phyloP scores from a whole-genome alignment of 768 basidiomycete species.

The Auriculariales sp. region DNA sequence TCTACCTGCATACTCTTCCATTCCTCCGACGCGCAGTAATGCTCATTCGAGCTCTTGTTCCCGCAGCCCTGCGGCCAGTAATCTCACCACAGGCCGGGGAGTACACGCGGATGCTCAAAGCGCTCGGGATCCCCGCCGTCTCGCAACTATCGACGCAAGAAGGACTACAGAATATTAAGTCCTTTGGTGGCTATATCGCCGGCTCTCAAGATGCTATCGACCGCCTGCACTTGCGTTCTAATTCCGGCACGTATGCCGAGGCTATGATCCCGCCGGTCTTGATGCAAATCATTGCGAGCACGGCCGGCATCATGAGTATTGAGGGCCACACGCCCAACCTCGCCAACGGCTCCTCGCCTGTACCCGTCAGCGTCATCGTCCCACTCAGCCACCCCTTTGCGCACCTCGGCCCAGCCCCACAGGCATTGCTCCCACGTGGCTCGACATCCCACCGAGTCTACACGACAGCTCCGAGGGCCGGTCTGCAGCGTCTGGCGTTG shows the following conservation, averaged over 20 bases:
- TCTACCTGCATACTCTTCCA: conserved; percentile 81
- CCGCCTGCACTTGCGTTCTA: conserved; percentile 62
- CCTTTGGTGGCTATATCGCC: conserved; percentile 88
- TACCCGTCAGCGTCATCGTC: conserved; percentile 17
- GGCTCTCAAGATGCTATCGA: conserved; percentile 73
- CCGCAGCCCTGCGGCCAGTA: conserved; percentile 39
- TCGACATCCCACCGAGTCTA: conserved; percentile 55
- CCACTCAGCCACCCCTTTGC: conserved; percentile 12
- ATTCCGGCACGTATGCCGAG: conserved; percentile 79
- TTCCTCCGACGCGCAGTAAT: conserved; percentile 84
- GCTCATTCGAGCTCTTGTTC: conserved; percentile 61
- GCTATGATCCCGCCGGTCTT: conserved; percentile 82
- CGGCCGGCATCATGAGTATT: conserved; percentile 95
- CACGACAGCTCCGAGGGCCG: conserved; percentile 83
- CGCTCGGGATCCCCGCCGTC: conserved; percentile 69
- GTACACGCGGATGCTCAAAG: conserved; percentile 58
- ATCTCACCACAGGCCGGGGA: conserved; percentile 38
- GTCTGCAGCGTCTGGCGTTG: conserved; percentile 83
- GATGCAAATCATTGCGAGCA: conserved; percentile 79
- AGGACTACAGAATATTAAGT: conserved; percentile 77
- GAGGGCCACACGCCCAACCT: conserved; percentile 22
- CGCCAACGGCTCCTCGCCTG: conserved; percentile 18
- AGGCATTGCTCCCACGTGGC: conserved; percentile 58
- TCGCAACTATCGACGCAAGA: conserved; percentile 71
- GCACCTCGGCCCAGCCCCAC: conserved; percentile 60